phyloP scores from a whole-genome alignment of 192 early-diverging fungal species.

The Coemansia sp. region DNA sequence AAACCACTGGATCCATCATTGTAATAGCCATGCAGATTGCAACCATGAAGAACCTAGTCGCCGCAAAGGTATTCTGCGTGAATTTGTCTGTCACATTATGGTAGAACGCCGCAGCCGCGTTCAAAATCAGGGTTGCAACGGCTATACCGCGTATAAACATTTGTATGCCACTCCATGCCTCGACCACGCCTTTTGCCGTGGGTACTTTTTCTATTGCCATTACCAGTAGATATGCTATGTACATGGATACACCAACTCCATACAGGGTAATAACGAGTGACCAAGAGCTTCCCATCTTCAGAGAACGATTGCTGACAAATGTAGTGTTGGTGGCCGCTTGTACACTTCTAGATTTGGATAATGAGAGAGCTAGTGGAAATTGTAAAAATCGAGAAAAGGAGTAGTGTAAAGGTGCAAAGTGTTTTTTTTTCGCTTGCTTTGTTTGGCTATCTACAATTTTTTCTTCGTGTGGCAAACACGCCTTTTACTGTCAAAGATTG shows the following conservation, averaged over 20 bases:
- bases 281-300: neutral
- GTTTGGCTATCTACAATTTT: neutral
- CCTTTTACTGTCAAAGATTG: neutral
- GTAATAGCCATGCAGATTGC: neutral
- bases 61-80: neutral
- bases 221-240: neutral
- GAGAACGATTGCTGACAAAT: neutral
- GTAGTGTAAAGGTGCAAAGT: neutral
- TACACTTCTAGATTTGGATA: neutral
- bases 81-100: neutral
- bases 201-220: neutral
- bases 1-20: neutral
- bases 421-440: neutral
- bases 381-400: neutral
- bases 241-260: neutral
- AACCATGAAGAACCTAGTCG: neutral
- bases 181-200: neutral
- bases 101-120: neutral
- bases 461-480: neutral
- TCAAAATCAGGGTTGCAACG: neutral
- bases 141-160: neutral
- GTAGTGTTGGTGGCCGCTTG: neutral
- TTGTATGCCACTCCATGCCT: neutral
- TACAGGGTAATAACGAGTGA: neutral
- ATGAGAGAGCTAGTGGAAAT: neutral